A percentile compares a stretch with the other conserved stretches of the same genome.
These are phyloP conservation scores for Aspergillus niger DNA, from an alignment of 2,329 filamentous ascomycete genomes.

Conservation along the genomic window DNA sequence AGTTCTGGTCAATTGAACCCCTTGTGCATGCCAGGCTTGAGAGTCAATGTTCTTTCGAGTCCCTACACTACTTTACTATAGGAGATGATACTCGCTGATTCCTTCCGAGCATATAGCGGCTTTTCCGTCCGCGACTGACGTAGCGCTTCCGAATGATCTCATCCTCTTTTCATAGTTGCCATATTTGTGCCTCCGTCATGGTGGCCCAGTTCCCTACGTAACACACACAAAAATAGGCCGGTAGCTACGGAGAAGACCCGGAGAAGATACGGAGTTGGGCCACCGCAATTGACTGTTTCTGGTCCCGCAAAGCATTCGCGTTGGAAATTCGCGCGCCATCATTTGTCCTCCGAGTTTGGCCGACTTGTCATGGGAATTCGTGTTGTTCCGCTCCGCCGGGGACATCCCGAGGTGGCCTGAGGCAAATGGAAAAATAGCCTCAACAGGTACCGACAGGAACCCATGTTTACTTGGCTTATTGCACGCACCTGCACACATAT, in stretches of 20 bases:
- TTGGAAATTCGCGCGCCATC: slow-evolving; percentile 14
- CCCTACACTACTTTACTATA: background rate
- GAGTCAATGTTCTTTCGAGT: background rate
- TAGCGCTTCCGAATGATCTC: slow-evolving; percentile 11
- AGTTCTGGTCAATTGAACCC: background rate
- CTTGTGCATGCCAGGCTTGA: background rate
- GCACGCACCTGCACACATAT: background rate
- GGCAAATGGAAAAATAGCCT: slow-evolving; percentile 2
- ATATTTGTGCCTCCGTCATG: background rate
- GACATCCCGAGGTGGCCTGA: slow-evolving; percentile 19
- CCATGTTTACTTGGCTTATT: background rate
- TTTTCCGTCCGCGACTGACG: background rate
- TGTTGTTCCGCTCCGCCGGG: slow-evolving; percentile 18
- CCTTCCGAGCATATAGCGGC: background rate
- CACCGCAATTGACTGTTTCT: slow-evolving; percentile 9
- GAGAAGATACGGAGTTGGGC: slow-evolving; percentile 1
- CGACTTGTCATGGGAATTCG: slow-evolving; percentile 2
- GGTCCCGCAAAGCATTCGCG: background rate
- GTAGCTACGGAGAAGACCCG: background rate
- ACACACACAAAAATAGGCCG: background rate
- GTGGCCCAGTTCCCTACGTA: background rate
- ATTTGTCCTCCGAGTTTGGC: slow-evolving; percentile 19
- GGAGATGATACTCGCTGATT: background rate
- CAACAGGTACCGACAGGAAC: background rate
- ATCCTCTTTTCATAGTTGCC: slow-evolving; percentile 5